Base-by-base conservation (phyloP, 2,329 filamentous ascomycete genomes). In the Cercospora sojina region DNA sequence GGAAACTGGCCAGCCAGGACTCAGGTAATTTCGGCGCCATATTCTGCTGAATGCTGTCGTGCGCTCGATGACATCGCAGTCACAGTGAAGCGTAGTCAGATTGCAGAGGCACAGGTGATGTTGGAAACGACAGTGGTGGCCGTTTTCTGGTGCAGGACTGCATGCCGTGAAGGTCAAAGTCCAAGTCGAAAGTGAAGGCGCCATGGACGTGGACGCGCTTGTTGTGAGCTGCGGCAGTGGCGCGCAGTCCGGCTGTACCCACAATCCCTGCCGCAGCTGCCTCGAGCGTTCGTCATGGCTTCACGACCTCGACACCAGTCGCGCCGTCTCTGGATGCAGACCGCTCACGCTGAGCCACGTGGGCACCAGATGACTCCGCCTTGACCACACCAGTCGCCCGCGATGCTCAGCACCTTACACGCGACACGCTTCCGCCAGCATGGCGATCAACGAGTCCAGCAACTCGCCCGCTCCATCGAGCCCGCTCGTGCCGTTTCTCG, bases 401-500 rank as follows among this genome's bases (percentile, higher is more conserved):
- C 51, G 25, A 56, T 56, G 51, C 25, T 25, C 51, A 18, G 25
- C 51, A 4, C 25, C 29, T 56, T 31, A 25, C 23, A 56, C 27
- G 3, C 51, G 51, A 32, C 51, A 56, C 51, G 25, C 25, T 29
- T 18, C 27, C 51, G 51, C 43, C 51, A 64, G 43, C 38, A 75
- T 75, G 74, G 71, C 74, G 65, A 66, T 70, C 56, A 71, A 74
- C 68, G 67, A 68, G 38, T 62, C 68, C 62, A 53, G 55, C 27
- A 53, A 61, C 62, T 74, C 75, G 60, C 69, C 74, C 53, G 72
- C 74, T 56, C 65, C 72, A 20, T 71, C 76, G 25, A 71, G 72
- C 23, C 69, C 74, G 31, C 67, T 76, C 38, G 49, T 63, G 59
- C 72, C 74, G 31, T 73, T 77, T 68, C 71, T 78, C 32, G 49